Base-by-base conservation (phyloP, 306 rosid species). In the Inga oerstediana region DNA sequence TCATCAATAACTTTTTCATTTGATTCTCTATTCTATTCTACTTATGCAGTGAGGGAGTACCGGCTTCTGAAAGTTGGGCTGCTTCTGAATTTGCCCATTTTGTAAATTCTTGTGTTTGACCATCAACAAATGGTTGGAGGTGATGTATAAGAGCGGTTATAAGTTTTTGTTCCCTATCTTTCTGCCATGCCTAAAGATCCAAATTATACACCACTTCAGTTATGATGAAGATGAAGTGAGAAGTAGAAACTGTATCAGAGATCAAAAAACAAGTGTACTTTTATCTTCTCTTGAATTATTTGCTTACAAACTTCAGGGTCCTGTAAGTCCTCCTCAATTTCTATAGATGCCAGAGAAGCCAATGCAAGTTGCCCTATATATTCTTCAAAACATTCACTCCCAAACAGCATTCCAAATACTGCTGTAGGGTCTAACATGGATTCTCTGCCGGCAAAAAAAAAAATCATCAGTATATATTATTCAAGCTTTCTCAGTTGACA, bases 321-420 rank as follows among this genome's bases (percentile, higher is more conserved):
- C 35, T 32, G 69, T 1, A 88, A 39, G 10, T 74, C 90, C 44
- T 92, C 97, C 14, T 91, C 98, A 39, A 89, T 15, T 75, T 91
- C 98, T 48, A 92, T 69, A 75, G 97, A 85, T 74, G 94, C 87
- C 74, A 94, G 59, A 69, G 89, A 79, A 80, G 97, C 97, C 85
- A 94, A 85, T 84, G 97, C 95, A 82, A 96, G 94, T 84, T 90
- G 87, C 72, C 99, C 99, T 52, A 94, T 86, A 84, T 92, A 96
- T 59, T 94, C 99, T 67, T 94, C 99, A 88, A 96, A 96, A 46
- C 8, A 73, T 11, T 96, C 99, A 66, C 97, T 96, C 82, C 99
- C 99, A 75, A 96, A 96, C 85, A 96, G 89, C 98, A 96, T 96
- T 67, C 99, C 99, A 76, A 96, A 96, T 77, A 96, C 99, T 69